phyloP scores from a whole-genome alignment of 345 rosid species.

The Physaria fendleri region DNA sequence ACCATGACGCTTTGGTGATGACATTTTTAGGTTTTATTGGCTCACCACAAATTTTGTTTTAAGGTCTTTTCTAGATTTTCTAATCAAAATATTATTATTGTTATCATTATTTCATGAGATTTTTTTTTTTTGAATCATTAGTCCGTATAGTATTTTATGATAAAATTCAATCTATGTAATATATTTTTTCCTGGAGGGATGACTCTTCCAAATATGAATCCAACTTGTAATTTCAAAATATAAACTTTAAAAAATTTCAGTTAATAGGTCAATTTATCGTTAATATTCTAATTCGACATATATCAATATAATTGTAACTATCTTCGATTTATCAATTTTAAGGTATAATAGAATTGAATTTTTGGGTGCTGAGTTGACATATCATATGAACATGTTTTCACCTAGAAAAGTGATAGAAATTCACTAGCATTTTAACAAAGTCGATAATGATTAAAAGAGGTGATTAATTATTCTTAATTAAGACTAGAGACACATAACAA shows the following conservation, averaged over 20 bases:
- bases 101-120: too few relatives aligned
- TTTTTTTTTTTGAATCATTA: too few relatives aligned
- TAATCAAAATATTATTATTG: too few relatives aligned
- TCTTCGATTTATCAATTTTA: not conserved
- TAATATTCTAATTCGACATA: too few relatives aligned
- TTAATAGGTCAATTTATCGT: too few relatives aligned
- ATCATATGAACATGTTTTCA: constrained; percentile 1
- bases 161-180: too few relatives aligned
- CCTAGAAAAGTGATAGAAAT: not conserved
- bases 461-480: constrained; percentile 25
- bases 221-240: too few relatives aligned
- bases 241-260: too few relatives aligned
- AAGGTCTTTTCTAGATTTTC: not conserved
- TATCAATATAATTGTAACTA: not conserved
- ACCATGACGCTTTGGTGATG: constrained; percentile 34
- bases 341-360: not conserved
- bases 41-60: not conserved
- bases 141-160: too few relatives aligned
- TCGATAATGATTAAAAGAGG: constrained; percentile 23
- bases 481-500: constrained; percentile 26
- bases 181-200: too few relatives aligned
- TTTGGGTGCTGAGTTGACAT: constrained; percentile 16
- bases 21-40: constrained; percentile 20
- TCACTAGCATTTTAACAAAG: constrained; percentile 6
- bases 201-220: too few relatives aligned